Base-by-base conservation (phyloP, 1,284 basidiomycete species). In the Jaminaea rosea region DNA sequence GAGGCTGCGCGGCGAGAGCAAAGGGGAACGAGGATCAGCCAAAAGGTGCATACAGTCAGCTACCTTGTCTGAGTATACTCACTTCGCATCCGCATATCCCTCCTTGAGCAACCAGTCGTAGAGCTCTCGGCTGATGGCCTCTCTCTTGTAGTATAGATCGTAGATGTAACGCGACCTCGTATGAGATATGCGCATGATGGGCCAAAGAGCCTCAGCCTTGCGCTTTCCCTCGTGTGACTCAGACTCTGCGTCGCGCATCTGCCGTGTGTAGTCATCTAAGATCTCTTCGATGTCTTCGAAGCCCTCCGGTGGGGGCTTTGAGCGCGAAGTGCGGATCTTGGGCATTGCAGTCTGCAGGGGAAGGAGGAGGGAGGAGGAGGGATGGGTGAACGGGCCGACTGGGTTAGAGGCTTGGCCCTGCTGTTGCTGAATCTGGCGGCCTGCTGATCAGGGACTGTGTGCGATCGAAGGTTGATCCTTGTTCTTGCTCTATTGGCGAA, bases 81-180 rank as follows among this genome's bases (percentile, higher is more conserved):
- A 96, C 93, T 94, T 94, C 44, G 86, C 85, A 75, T 99, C 94
- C 10, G 88, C 94, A 76, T 97, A 98, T 11, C 88, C 88, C 75
- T 98, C 87, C 78, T 97, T 97, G 69, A 98, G 75, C 53, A 99
- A 77, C 94, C 94, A 99, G 77, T 98, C 93, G 75, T 98, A 99
- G 46, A 99, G 78, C 75, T 94, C 88, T 68, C 82, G 84, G 62
- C 84, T 86, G 70, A 99, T 90, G 13, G 91, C 89, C 76, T 98
- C 92, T 34, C 93, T 84, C 77, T 96, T 96, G 80, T 98, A 97
- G 78, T 94, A 98, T 53, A 98, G 80, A 76, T 98, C 94, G 75
- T 97, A 98, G 60, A 99, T 90, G 77, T 98, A 98, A 58, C 91
- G 44, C 19, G 64, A 63, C 46, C 93, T 84, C 9, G 90, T 87